Evolutionary conservation across 2,329 filamentous ascomycete genomes (phyloP), one percentile per base, ranked within the genome.

Genomic region (Spiromastix sp.): DNA sequence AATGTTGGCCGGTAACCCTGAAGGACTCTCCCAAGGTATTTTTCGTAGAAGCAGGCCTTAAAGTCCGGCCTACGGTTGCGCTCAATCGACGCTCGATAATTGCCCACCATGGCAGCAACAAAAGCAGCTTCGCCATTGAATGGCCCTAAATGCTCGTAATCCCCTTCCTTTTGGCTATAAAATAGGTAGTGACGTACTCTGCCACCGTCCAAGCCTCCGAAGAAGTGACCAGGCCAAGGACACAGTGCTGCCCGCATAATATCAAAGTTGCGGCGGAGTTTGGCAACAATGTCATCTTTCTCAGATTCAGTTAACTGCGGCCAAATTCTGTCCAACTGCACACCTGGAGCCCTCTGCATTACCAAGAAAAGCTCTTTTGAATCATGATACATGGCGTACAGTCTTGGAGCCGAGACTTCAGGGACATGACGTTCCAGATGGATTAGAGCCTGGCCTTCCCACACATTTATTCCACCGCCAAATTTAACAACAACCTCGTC

Each of bases 341-440:
- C 46, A 4, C 41, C 51, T 38, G 46, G 47, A 29, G 39, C 30
- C 35, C 47, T 47, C 37, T 54, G 47, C 50, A 55, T 54, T 32
- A 53, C 28, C 12, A 52, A 22, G 37, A 51, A 50, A 17, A 49
- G 34, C 32, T 49, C 16, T 4, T 48, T 28, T 24, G 35, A 34
- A 28, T 50, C 46, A 27, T 47, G 19, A 30, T 49, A 53, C 48
- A 56, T 55, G 13, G 48, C 46, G 38, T 54, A 53, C 17, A 56
- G 43, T 41, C 50, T 48, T 36, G 51, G 52, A 16, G 48, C 51
- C 2, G 47, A 45, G 34, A 54, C 33, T 34, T 41, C 32, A 19
- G 50, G 48, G 30, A 51, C 43, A 13, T 55, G 34, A 37, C 44
- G 47, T 36, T 55, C 49, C 21, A 54, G 48, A 17, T 48, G 50